Conservation (phyloP, 2,329 filamentous ascomycete species). For the Tolypocladium cylindrosporum region DNA sequence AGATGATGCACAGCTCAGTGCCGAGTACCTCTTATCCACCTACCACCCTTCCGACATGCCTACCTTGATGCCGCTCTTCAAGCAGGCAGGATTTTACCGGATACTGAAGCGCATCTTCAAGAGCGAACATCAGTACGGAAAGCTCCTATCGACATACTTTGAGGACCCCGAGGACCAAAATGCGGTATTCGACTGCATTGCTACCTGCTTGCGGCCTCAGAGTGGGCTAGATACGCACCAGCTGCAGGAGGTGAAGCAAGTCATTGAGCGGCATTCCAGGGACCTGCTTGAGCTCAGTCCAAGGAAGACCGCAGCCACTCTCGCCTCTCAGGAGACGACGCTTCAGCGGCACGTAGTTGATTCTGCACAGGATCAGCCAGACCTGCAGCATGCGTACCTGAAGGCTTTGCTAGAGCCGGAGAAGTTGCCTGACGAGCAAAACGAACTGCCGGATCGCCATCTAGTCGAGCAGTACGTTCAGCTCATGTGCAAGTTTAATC, state of each 20-base stretch:
- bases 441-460: conserved; percentile 35
- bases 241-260: conserved; percentile 55
- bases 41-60: conserved; percentile 82
- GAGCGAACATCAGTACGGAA: conserved; percentile 66
- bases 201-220: conserved; percentile 59
- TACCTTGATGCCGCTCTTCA: conserved; percentile 66
- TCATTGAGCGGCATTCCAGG: conserved; percentile 54
- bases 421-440: conserved; percentile 21
- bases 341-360: conserved; percentile 58
- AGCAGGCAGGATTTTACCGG: conserved; percentile 74
- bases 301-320: conserved; percentile 50
- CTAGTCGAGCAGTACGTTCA: conserved; percentile 80
- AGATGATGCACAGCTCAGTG: conserved; percentile 93
- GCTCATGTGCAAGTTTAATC: conserved; percentile 81
- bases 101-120: conserved; percentile 86
- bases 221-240: conserved; percentile 60
- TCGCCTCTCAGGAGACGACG: conserved; percentile 51
- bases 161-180: conserved; percentile 71
- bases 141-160: conserved; percentile 72
- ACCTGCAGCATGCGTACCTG: conserved; percentile 68
- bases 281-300: conserved; percentile 61
- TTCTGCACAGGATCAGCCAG: conserved; percentile 48
- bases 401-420: conserved; percentile 61
- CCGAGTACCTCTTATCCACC: conserved; percentile 86
- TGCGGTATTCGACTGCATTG: conserved; percentile 69